Percentiles rank a stretch among this genome's conserved stretches.
Conservation (phyloP, 768 basidiomycete genomes). For the Cystobasidiopsis lactophilus region DNA sequence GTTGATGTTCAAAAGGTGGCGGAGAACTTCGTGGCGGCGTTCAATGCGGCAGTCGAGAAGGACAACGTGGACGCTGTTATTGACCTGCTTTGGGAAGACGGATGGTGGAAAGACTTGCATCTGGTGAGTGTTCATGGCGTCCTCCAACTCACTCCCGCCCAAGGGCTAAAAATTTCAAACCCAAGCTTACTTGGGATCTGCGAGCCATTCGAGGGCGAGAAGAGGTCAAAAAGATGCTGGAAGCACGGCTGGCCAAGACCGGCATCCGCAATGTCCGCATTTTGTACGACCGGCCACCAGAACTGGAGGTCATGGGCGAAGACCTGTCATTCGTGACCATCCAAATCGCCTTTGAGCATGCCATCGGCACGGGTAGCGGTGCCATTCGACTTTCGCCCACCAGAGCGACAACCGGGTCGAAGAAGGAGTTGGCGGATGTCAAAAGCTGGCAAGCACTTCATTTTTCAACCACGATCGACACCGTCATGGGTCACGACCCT, state of each 20-base stretch:
- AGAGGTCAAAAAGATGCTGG: background rate
- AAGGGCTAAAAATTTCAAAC: too few relatives aligned
- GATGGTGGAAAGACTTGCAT: background rate
- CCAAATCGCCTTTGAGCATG: background rate
- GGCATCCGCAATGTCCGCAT: background rate
- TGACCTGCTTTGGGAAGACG: background rate
- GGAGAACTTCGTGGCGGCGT: background rate
- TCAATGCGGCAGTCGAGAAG: background rate
- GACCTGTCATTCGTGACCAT: background rate
- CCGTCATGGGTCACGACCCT: background rate
- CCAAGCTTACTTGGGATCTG: background rate
- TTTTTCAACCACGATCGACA: background rate
- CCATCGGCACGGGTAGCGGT: background rate
- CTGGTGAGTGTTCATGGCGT: too few relatives aligned
- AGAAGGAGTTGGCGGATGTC: background rate
- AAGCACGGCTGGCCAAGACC: background rate
- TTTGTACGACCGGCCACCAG: background rate
- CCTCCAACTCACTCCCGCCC: too few relatives aligned
- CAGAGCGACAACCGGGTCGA: background rate
- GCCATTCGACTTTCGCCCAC: background rate
- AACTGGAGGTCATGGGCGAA: background rate
- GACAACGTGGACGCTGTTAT: background rate
- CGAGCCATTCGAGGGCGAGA: background rate
- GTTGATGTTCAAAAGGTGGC: background rate
- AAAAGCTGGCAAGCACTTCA: background rate